Conservation (phyloP, 148 eudicot species). For the Amaranthus palmeri region DNA sequence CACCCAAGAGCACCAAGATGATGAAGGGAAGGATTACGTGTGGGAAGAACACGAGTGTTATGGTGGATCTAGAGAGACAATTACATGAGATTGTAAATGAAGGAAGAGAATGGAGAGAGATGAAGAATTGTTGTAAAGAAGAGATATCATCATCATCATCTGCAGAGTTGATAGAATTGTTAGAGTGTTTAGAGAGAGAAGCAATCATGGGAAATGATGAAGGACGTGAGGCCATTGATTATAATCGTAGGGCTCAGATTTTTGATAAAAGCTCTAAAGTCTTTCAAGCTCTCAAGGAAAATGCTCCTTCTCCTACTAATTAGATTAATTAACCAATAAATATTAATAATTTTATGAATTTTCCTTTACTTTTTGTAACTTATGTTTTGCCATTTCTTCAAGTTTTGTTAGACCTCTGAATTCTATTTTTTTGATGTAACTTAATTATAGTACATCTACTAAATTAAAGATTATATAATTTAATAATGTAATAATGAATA, state of each 20-base stretch:
- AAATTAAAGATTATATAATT: no score
- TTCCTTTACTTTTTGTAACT: no score
- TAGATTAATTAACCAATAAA: no score
- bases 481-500: no score
- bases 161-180: slow-evolving; percentile 39
- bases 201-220: slow-evolving; percentile 81
- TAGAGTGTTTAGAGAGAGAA: slow-evolving; percentile 79
- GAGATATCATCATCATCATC: slow-evolving; percentile 7
- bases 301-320: not conserved
- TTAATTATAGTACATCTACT: no score
- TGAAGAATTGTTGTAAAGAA: slow-evolving; percentile 20
- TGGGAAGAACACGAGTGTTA: slow-evolving; percentile 3
- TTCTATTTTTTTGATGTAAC: no score
- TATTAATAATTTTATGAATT: no score
- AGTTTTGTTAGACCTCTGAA: no score
- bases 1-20: no score
- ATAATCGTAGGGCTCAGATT: slow-evolving; percentile 64
- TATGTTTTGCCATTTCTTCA: no score
- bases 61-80: slow-evolving; percentile 28
- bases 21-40: slow-evolving; percentile 11
- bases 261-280: slow-evolving; percentile 63
- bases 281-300: slow-evolving; percentile 65
- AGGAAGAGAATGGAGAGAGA: slow-evolving; percentile 35
- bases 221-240: slow-evolving; percentile 57
- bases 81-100: slow-evolving; percentile 27